These are phyloP conservation scores for Beauveria australis DNA, from an alignment of 2,329 filamentous ascomycete genomes.

Conservation along the genomic window DNA sequence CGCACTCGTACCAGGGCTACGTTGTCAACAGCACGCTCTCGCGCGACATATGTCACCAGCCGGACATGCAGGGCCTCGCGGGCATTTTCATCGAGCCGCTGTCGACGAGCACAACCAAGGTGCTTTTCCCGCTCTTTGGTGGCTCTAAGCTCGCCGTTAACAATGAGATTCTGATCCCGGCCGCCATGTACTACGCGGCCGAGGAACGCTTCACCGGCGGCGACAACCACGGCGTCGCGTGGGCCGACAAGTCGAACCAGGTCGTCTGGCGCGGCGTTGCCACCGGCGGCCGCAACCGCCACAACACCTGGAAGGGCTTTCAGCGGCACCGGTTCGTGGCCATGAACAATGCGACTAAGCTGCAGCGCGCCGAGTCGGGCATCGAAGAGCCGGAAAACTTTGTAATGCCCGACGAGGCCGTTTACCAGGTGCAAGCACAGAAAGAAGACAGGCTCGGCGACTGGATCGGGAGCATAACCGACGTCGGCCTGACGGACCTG, in stretches of 20 bases:
- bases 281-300: constrained; percentile 52
- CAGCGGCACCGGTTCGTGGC: constrained; percentile 68
- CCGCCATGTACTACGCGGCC: constrained; percentile 60
- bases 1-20: constrained; percentile 48
- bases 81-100: constrained; percentile 57
- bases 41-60: constrained; percentile 57
- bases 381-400: constrained; percentile 41
- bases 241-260: constrained; percentile 46
- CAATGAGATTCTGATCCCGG: constrained; percentile 62
- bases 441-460: constrained; percentile 34
- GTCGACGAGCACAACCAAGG: constrained; percentile 46
- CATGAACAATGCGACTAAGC: constrained; percentile 60
- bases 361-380: constrained; percentile 39
- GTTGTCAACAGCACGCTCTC: constrained; percentile 55
- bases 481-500: constrained; percentile 47
- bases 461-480: constrained; percentile 42
- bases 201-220: constrained; percentile 55
- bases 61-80: constrained; percentile 53
- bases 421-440: constrained; percentile 40
- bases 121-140: constrained; percentile 57
- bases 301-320: constrained; percentile 61
- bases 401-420: constrained; percentile 35
- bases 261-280: constrained; percentile 61
- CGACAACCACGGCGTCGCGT: constrained; percentile 42
- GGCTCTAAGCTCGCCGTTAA: constrained; percentile 62